These are phyloP conservation scores for Dendrobium catenatum DNA, from an alignment of 106 monocot genomes.

Conservation along the genomic window DNA sequence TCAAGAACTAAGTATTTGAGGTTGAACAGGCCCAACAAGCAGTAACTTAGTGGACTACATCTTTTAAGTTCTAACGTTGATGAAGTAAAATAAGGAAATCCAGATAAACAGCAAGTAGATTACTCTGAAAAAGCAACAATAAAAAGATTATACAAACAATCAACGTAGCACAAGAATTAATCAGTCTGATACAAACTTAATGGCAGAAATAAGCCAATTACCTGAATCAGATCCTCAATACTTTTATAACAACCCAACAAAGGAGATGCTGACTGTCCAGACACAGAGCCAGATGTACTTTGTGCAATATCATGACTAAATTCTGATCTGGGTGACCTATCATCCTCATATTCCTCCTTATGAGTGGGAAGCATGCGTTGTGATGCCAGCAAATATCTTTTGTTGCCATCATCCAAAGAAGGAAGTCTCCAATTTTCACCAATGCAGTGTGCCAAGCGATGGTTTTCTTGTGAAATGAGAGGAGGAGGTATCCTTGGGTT, in stretches of 20 bases:
- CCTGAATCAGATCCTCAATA: slow-evolving; percentile 60
- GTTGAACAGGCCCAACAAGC: not conserved
- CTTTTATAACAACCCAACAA: slow-evolving; percentile 44
- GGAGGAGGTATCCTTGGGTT: slow-evolving; percentile 96
- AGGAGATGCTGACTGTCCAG: slow-evolving; percentile 17
- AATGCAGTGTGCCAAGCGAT: slow-evolving; percentile 41
- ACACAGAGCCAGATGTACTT: slow-evolving; percentile 12
- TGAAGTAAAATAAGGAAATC: not conserved
- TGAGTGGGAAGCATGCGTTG: slow-evolving; percentile 55
- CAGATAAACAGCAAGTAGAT: not conserved
- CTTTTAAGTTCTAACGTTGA: not conserved
- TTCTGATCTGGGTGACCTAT: slow-evolving; percentile 38
- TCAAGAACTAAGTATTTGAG: not conserved
- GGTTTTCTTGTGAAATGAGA: slow-evolving; percentile 51
- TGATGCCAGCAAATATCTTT: slow-evolving; percentile 23
- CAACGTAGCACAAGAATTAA: not conserved
- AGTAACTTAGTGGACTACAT: not conserved
- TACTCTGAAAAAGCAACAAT: not conserved
- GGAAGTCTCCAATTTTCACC: slow-evolving; percentile 29
- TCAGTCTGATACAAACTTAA: not conserved
- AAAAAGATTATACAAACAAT: not conserved
- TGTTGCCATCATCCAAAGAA: slow-evolving; percentile 47
- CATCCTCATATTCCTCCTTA: slow-evolving; percentile 80
- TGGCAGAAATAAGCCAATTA: slow-evolving; percentile 6
- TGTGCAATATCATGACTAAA: slow-evolving; percentile 10